phyloP scores from a whole-genome alignment of 2,329 filamentous ascomycete genomes.

The Colletotrichum sp. region DNA sequence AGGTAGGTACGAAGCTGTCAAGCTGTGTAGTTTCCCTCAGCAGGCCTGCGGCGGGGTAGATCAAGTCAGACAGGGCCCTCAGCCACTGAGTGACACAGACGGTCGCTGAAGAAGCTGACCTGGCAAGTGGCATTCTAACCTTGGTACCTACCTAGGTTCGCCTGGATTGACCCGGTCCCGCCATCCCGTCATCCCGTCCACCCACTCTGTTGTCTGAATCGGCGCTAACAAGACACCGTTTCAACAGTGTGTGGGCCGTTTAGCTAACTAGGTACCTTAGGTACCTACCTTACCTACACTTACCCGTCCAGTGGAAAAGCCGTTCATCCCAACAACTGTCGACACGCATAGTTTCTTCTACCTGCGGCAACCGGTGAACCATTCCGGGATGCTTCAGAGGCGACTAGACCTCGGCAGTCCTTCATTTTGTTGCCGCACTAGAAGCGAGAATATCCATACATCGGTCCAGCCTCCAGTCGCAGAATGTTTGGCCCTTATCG shows the following conservation, averaged over 20 bases:
- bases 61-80: neutral
- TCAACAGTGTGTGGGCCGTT: neutral
- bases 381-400: neutral
- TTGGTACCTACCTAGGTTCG: neutral
- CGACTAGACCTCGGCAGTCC: neutral
- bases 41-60: neutral
- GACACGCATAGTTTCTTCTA: neutral
- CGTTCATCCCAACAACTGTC: neutral
- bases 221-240: neutral
- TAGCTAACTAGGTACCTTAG: neutral
- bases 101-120: slow-evolving; percentile 2
- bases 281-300: too few species aligned
- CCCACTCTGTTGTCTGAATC: neutral
- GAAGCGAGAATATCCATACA: neutral
- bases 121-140: neutral
- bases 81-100: neutral
- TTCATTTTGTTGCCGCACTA: neutral
- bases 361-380: neutral
- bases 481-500: neutral
- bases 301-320: neutral
- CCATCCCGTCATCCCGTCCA: neutral
- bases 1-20: neutral
- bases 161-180: neutral
- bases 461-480: neutral
- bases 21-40: neutral